Conservation (phyloP, 192 early-diverging fungal species). For the Gigaspora rosea region DNA sequence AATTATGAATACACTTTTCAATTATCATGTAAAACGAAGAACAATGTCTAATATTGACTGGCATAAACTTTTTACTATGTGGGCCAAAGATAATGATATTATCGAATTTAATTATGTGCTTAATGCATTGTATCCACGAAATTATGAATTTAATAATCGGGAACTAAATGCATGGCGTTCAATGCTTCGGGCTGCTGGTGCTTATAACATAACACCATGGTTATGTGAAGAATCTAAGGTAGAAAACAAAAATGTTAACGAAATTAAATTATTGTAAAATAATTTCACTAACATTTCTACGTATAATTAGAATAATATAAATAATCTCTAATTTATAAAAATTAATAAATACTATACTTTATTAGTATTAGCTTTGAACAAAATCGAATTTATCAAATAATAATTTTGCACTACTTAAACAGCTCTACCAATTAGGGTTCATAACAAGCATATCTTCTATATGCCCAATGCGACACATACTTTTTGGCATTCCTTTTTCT, state of each 20-base stretch:
- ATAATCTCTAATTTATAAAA: background rate
- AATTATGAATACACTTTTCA: no score
- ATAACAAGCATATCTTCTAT: no score
- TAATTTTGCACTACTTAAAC: no score
- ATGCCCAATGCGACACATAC: background rate
- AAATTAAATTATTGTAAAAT: no score
- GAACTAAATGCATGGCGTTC: background rate
- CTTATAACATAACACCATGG: no score
- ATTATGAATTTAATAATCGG: background rate
- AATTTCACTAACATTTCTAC: background rate
- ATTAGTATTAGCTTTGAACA: no score
- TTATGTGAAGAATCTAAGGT: no score
- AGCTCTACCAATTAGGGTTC: no score
- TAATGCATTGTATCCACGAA: background rate
- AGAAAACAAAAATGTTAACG: no score
- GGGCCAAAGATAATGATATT: background rate
- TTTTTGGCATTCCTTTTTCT: background rate
- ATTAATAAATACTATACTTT: no score
- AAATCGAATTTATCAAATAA: no score
- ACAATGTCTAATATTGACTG: background rate
- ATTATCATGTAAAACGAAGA: no score
- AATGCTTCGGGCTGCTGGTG: background rate
- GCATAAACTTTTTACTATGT: background rate
- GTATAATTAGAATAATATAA: background rate
- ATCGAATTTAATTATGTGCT: background rate